Base-by-base conservation (phyloP, 2,329 filamentous ascomycete genomes). In the Myriosclerotinia duriaeana region DNA sequence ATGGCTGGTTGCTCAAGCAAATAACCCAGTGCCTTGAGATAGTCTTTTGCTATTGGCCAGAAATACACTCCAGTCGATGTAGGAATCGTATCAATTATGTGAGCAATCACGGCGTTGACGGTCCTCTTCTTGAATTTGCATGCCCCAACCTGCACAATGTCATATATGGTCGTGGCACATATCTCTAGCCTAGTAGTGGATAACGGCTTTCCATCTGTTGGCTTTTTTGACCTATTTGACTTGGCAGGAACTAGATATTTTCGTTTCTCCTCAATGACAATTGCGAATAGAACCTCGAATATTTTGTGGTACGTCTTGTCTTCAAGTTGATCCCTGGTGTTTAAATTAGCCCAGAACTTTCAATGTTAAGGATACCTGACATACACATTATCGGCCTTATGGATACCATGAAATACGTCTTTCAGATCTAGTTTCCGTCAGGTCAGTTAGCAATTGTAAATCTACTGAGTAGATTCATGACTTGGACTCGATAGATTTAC, bases 261-360 rank as follows among this genome's bases (percentile, higher is more conserved):
- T 12, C 87, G 81, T 75, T 91, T 92, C 72, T 97, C 93, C 17
- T 83, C 78, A 22, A 88, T 77, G 1, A 84, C 84, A 74, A 84
- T 89, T 64, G 85, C 83, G 74, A 97, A 97, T 3, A 98, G 80
- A 1, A 86, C 85, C 74, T 97, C 92, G 72, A 92, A 91, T 53
- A 97, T 87, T 67, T 85, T 85, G 74, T 95, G 89, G 71, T 91
- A 96, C n/a, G 85, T 85, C 75, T 90, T 91, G 75, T 96, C 92
- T 55, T 84, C 85, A 44, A 97, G 80, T 15, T 78, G 73, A 40
- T 76, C 68, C 48, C 74, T 74, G 66, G 67, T 66, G 68, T 62
- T 40, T 22, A 40, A 20, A 46, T 73, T 64, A 75, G 69, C 54
- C 22, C 42, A 38, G 36, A 55, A 42, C 48, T 34, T 40, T 50